Evolutionary conservation across 2,329 filamentous ascomycete species (phyloP).

Genomic region (Metarhizium brunneum): DNA sequence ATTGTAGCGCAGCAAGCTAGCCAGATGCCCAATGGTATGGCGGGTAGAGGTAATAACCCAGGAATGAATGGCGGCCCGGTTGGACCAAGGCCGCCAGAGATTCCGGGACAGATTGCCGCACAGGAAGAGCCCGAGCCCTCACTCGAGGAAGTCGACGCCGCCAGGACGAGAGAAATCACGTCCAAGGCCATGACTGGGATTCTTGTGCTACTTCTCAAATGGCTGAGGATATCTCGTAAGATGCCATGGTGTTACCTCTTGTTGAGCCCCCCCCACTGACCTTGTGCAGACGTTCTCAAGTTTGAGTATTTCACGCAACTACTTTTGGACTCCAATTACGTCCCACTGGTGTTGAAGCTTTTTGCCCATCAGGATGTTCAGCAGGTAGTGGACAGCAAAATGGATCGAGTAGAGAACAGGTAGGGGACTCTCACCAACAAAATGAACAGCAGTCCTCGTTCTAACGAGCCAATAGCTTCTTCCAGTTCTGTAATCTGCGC

Average conservation of each 20-base stretch:
- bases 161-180: conserved; percentile 76
- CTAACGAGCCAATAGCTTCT: conserved; percentile 53
- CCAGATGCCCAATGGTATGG: conserved; percentile 34
- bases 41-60: conserved; percentile 25
- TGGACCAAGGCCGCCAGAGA: conserved; percentile 20
- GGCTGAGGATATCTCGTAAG: conserved; percentile 91
- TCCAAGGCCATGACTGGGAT: conserved; percentile 88
- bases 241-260: neutral
- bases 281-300: conserved; percentile 68
- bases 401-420: conserved; percentile 75
- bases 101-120: conserved; percentile 20
- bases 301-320: conserved; percentile 95
- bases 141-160: conserved; percentile 71
- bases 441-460: neutral
- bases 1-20: conserved; percentile 55
- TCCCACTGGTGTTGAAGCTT: conserved; percentile 84
- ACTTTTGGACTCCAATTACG: conserved; percentile 87
- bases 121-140: conserved; percentile 38
- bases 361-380: conserved; percentile 93
- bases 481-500: conserved; percentile 73
- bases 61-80: conserved; percentile 30
- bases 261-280: conserved; percentile 7
- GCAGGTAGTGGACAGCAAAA: conserved; percentile 75
- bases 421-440: conserved; percentile 25
- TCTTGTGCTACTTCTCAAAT: conserved; percentile 81